Evolutionary conservation across 805 yeast species (phyloP), one percentile per base, ranked within the genome.

Genomic region (Wickerhamomyces xylosicus): DNA sequence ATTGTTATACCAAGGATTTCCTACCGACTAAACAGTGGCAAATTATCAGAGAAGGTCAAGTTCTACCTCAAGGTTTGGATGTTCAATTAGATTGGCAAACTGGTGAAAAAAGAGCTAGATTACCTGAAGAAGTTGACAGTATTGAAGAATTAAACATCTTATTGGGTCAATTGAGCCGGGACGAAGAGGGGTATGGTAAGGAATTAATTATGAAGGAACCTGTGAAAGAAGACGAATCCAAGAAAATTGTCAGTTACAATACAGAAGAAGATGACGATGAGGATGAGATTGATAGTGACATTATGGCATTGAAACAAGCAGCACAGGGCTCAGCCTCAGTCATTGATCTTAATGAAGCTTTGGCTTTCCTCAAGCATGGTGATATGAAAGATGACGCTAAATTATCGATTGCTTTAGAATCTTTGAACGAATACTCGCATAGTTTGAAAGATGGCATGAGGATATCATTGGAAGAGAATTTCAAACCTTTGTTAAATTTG

Each of bases 31-130:
- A 53, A 1, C 74, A 81, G 46, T 89, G 95, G 95, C 76, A 78
- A 60, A 53, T 53, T 2, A 72, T 89, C 5, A 66, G 61, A 47
- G 79, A 72, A 36, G 86, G 79, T n/a, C 95, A 85, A 51, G 67
- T 71, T 7, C 67, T 89, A 3, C 95, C 96, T 1, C 73, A 72
- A 6, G 97, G 97, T 0, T 59, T 84, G 27, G 58, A 56, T 56
- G 74, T 87, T 11, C 67, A 85, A 46, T 50, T 89, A 47, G 79
- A 85, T 54, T 59, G 87, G 41, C 85, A 79, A n/a, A 77, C 87
- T 0, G 79, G 81, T 16, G 57, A 61, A 20, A 74, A 71, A 49
- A 83, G 80, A 56, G 96, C 95, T 1, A 82, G 76, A 47, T 48
- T 75, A 43, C 71, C 64, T 20, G 52, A 53, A 17, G 39, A 22